These are phyloP conservation scores for Pelargonium australe DNA, from an alignment of 441 rosid genomes.

Conservation along the genomic window DNA sequence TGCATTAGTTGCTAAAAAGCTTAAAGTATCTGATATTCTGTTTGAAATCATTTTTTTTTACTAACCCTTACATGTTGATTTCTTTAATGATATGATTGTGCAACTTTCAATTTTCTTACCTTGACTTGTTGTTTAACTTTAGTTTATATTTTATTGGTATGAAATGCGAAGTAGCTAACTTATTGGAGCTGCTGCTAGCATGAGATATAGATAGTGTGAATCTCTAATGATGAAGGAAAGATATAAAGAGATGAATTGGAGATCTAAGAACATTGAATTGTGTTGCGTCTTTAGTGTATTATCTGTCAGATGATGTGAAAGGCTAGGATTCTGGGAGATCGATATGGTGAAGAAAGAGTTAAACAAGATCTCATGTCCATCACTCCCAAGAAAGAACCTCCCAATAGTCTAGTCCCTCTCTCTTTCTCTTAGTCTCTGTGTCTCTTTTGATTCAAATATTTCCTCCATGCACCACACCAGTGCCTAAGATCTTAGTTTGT, in stretches of 20 bases:
- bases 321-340: slow-evolving; percentile 26
- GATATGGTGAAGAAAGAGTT: slow-evolving; percentile 20
- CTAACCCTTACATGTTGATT: not conserved
- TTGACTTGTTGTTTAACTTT: not conserved
- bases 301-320: slow-evolving; percentile 26
- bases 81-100: not conserved
- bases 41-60: too few species aligned
- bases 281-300: not conserved
- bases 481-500: slow-evolving; percentile 5
- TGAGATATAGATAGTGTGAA: not conserved
- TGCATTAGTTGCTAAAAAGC: not conserved
- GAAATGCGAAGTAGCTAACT: not conserved
- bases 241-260: not conserved
- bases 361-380: slow-evolving; percentile 22
- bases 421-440: not conserved
- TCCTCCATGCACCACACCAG: slow-evolving; percentile 7
- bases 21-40: not conserved
- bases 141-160: not conserved
- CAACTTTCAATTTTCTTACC: not conserved
- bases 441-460: slow-evolving; percentile 3
- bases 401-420: slow-evolving; percentile 8
- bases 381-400: slow-evolving; percentile 8
- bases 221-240: too few species aligned
- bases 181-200: not conserved
- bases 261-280: not conserved